These are phyloP conservation scores for Microthlaspi erraticum DNA, from an alignment of 345 rosid species.

Conservation along the genomic window DNA sequence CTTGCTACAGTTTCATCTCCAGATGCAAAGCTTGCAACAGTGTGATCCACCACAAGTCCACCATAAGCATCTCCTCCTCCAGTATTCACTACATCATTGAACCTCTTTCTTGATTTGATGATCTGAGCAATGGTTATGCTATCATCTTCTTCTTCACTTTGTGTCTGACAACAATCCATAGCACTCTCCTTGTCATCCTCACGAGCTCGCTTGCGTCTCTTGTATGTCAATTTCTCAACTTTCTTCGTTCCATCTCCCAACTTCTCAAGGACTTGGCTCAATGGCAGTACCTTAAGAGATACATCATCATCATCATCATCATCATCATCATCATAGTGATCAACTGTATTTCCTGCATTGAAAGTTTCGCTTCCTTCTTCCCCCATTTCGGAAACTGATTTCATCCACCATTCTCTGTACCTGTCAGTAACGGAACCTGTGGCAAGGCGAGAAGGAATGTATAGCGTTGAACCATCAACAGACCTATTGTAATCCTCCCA, in stretches of 20 bases:
- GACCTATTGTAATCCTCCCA: slow-evolving; percentile 47
- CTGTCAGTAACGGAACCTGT: slow-evolving; percentile 45
- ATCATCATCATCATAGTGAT: not conserved
- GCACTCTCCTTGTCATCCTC: slow-evolving; percentile 16
- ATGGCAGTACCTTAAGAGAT: slow-evolving; percentile 5
- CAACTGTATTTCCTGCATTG: not conserved
- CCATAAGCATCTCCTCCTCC: not conserved
- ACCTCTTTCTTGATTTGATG: slow-evolving; percentile 24
- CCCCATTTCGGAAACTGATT: slow-evolving; percentile 5
- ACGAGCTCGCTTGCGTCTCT: slow-evolving; percentile 17
- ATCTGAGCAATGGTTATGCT: slow-evolving; percentile 12
- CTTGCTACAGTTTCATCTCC: not conserved
- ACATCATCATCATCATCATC: slow-evolving; percentile 22
- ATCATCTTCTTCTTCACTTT: slow-evolving; percentile 2
- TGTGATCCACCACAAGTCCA: slow-evolving; percentile 4
- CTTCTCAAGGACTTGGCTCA: slow-evolving; percentile 25
- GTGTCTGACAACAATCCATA: slow-evolving; percentile 15
- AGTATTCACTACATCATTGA: not conserved
- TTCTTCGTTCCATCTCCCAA: slow-evolving; percentile 1
- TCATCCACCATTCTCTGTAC: slow-evolving; percentile 61
- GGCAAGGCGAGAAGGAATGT: slow-evolving; percentile 51
- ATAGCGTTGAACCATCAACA: slow-evolving; percentile 36
- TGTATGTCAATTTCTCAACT: not conserved
- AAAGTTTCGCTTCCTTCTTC: not conserved
- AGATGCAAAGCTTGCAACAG: not conserved